A percentile compares a stretch with the other conserved stretches of the same genome.
These are phyloP conservation scores for Vigna hirtella DNA, from an alignment of 306 rosid genomes.

Conservation along the genomic window DNA sequence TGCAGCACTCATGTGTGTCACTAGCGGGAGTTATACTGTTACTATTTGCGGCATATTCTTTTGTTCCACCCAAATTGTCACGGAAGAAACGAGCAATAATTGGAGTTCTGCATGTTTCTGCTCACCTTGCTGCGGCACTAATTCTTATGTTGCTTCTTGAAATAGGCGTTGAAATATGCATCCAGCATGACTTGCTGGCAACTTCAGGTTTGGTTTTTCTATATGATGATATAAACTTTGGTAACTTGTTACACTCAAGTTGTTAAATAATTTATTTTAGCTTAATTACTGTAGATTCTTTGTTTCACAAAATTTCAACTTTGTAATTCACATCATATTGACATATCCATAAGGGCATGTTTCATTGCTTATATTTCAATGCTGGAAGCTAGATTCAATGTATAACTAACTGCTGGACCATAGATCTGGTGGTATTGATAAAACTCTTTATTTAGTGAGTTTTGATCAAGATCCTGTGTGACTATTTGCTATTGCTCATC, in stretches of 20 bases:
- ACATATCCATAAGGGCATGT: conserved; percentile 3
- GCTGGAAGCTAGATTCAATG: conserved; percentile 41
- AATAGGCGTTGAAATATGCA: conserved; percentile 86
- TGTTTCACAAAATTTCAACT: background rate
- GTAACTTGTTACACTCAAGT: conserved; percentile 1
- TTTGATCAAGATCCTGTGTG: background rate
- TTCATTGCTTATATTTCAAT: conserved; percentile 17
- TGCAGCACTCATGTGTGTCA: conserved; percentile 75
- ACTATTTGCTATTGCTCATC: background rate
- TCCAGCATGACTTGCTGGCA: conserved; percentile 82
- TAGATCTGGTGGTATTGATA: background rate
- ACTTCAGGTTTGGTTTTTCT: conserved; percentile 72
- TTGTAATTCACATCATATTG: background rate
- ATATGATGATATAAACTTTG: conserved; percentile 17
- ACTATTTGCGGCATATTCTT: conserved; percentile 71
- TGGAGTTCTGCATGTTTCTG: conserved; percentile 91
- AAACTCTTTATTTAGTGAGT: background rate
- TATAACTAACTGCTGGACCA: conserved; percentile 5
- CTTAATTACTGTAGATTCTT: background rate
- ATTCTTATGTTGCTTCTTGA: conserved; percentile 95
- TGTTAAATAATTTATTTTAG: background rate
- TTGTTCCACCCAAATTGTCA: conserved; percentile 89
- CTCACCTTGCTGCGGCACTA: conserved; percentile 87
- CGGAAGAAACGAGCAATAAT: conserved; percentile 77
- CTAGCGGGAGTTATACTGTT: conserved; percentile 74